Evolutionary conservation across 1,139 yeast genomes (phyloP), one percentile per base, ranked within the genome.

Genomic region (Magnusiomyces suaveolens): DNA sequence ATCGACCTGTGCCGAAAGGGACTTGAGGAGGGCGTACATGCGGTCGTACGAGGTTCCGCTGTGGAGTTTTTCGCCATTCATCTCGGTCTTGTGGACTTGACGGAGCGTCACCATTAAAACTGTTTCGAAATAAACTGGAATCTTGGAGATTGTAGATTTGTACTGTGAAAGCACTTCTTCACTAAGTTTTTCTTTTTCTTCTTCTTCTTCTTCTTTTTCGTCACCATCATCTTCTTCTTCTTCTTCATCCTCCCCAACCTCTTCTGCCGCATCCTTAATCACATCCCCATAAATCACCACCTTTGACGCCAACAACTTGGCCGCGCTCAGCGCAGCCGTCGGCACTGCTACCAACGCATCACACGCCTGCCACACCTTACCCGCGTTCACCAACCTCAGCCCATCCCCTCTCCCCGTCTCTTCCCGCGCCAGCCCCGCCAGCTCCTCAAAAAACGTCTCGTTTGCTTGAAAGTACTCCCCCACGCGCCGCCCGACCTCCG

Each of bases 291-390:
- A 55, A n/a, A 41, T 48, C 18, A 43, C 41, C 6, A 53, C 43
- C 32, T 50, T 50, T n/a, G n/a, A 18, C 8, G 53, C 56, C 38
- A 56, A 43, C n/a, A 56, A 33, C 21, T 53, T 50, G 12, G 55
- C 25, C 1, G 58, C 52, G n/a, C 46, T 44, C 1, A 56, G 49
- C 2, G 44, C 23, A 18, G 46, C 16, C n/a, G 50, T 51, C 3
- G 52, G 32, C 12, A 48, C 44, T 2, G 23, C 50, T n/a, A 38
- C 23, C 3, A 56, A 26, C 1, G 48, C 46, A 21, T 56, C 59
- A 36, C 59, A 56, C 1, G 54, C 52, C 20, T 56, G 51, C 59
- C 59, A 56, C 1, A 54, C 53, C 23, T 52, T 48, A 3, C 56
- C 59, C 4, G 54, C 46, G 3, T 48, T 46, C 2, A 51, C 52